Conservation (phyloP, 371 early-diverging fungal species). For the Mortierella sp. region DNA sequence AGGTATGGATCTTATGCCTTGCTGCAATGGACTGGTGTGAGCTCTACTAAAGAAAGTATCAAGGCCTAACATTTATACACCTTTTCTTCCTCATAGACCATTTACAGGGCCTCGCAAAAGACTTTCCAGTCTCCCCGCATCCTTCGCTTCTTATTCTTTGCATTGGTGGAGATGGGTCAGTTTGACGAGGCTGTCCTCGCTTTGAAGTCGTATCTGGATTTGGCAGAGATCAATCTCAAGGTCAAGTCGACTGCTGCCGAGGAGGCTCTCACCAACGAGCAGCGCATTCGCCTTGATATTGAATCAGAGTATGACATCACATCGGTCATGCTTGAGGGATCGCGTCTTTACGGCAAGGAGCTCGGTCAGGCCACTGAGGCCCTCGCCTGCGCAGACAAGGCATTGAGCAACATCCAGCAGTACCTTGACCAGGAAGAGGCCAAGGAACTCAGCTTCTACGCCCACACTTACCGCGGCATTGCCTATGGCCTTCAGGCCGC, state of each 20-base stretch:
- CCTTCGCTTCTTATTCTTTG: conserved; percentile 73
- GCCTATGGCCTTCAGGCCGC: conserved; percentile 74
- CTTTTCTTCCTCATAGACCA: conserved; percentile 50
- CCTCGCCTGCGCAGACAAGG: conserved; percentile 67
- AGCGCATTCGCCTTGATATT: conserved; percentile 42
- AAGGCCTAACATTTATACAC: neutral
- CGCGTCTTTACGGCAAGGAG: conserved; percentile 67
- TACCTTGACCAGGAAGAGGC: conserved; percentile 44
- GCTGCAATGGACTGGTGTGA: neutral
- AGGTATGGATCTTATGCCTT: conserved; percentile 35
- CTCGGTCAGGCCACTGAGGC: conserved; percentile 62
- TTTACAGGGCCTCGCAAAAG: conserved; percentile 74
- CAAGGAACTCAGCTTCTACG: conserved; percentile 52
- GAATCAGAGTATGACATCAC: conserved; percentile 59
- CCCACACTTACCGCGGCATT: conserved; percentile 69
- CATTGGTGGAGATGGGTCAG: conserved; percentile 74
- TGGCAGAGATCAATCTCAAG: conserved; percentile 63
- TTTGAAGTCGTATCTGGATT: conserved; percentile 72
- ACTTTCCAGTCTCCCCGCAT: conserved; percentile 84
- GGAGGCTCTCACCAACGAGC: conserved; percentile 39
- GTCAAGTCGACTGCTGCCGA: conserved; percentile 32
- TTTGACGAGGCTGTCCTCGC: conserved; percentile 83
- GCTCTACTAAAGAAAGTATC: neutral
- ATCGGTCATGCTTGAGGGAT: conserved; percentile 61
- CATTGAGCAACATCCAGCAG: conserved; percentile 53